A percentile compares a stretch with the other conserved stretches of the same genome.
Conservation (phyloP, 2,329 filamentous ascomycete genomes). For the Hymenoscyphus albidus region DNA sequence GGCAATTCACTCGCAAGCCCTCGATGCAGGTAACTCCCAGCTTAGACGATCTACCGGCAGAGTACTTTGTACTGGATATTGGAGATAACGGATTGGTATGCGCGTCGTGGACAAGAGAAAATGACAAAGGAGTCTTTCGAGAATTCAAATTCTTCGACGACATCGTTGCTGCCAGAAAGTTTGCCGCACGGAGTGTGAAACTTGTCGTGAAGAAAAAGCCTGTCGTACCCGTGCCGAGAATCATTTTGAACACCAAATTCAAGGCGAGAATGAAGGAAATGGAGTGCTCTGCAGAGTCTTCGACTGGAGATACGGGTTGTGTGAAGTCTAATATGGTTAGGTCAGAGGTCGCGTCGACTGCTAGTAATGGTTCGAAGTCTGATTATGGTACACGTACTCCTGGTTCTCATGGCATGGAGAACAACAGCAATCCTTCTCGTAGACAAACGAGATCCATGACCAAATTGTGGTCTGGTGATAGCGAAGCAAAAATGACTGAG, state of each 20-base stretch:
- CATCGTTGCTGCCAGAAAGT: not conserved
- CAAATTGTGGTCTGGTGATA: no score
- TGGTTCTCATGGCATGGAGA: no score
- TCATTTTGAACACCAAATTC: not conserved
- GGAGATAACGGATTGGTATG: not conserved
- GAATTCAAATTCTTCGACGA: not conserved
- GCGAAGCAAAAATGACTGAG: no score
- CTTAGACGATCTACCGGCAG: not conserved
- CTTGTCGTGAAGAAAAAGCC: not conserved
- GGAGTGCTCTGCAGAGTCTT: not conserved
- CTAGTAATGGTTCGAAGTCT: no score
- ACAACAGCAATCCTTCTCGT: no score
- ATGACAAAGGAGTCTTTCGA: not conserved
- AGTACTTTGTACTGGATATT: not conserved
- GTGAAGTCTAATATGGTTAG: not conserved
- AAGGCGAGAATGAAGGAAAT: not conserved
- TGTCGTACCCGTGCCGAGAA: not conserved
- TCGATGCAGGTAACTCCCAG: not conserved
- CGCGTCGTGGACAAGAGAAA: not conserved
- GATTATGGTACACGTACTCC: no score
- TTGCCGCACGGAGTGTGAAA: not conserved
- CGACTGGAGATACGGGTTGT: not conserved
- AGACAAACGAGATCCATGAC: no score
- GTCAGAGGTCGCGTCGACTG: not conserved
- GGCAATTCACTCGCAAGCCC: not conserved